Evolutionary conservation across 805 yeast species (phyloP).

Genomic region (Kurtzmaniella fragi): DNA sequence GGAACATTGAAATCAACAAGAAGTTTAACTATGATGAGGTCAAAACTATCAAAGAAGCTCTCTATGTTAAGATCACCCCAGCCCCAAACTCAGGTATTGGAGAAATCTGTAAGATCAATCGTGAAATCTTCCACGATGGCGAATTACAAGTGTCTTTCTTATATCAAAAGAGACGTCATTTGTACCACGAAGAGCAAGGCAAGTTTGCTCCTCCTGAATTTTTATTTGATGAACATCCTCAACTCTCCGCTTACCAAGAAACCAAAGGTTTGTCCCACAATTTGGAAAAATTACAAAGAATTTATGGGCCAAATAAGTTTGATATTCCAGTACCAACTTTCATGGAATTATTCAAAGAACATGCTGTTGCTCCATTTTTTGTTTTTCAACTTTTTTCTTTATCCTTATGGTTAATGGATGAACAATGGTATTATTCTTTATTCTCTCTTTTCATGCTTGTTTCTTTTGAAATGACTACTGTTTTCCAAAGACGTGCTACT

Average conservation of each 20-base stretch:
- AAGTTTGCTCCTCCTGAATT: conserved; percentile 80
- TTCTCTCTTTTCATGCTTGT: conserved; percentile 90
- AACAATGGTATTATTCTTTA: conserved; percentile 91
- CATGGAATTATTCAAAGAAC: conserved; percentile 86
- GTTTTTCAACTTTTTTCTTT: conserved; percentile 96
- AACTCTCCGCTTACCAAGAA: conserved; percentile 51
- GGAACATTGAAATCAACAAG: conserved; percentile 74
- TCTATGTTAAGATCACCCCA: conserved; percentile 71
- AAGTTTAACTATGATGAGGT: conserved; percentile 63
- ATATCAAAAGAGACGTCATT: conserved; percentile 89
- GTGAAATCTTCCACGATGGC: conserved; percentile 51
- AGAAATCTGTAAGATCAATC: conserved; percentile 62
- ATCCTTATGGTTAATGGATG: conserved; percentile 93
- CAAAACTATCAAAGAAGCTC: conserved; percentile 52
- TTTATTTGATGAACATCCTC: conserved; percentile 56
- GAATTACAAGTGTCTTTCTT: conserved; percentile 64
- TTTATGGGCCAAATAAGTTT: conserved; percentile 81
- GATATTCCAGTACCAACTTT: conserved; percentile 96
- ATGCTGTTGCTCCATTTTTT: conserved; percentile 96
- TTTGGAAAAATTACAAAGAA: conserved; percentile 42
- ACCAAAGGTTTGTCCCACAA: conserved; percentile 54
- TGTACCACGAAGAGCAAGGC: conserved; percentile 51
- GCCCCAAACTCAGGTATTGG: conserved; percentile 83
- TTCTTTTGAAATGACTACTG: conserved; percentile 90
- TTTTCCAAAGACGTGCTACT: conserved; percentile 91